These are phyloP conservation scores for Flaveria bidentis DNA, from an alignment of 129 eudicot genomes.

Conservation along the genomic window DNA sequence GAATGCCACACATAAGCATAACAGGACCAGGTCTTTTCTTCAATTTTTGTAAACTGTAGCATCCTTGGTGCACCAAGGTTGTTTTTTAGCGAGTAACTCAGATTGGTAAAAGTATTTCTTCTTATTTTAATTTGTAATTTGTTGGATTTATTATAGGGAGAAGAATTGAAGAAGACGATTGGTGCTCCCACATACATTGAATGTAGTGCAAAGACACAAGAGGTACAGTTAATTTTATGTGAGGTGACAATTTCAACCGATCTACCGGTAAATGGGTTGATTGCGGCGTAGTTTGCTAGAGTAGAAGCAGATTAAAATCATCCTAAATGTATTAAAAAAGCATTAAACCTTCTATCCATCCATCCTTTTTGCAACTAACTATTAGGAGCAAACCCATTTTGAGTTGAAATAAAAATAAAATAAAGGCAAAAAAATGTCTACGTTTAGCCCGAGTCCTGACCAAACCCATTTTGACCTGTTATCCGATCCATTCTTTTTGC, in stretches of 20 bases:
- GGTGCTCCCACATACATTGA: conserved; percentile 57
- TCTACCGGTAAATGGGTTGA: neutral
- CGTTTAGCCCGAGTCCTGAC: neutral
- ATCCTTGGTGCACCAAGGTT: conserved; percentile 12
- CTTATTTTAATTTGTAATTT: neutral
- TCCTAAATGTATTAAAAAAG: neutral
- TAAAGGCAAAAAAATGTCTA: neutral
- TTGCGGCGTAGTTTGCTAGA: neutral
- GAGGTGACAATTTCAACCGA: neutral
- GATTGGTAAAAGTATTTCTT: conserved; percentile 1
- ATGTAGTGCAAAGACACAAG: conserved; percentile 62
- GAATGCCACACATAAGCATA: neutral
- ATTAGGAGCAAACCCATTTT: no score
- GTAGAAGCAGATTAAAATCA: neutral
- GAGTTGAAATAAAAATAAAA: neutral
- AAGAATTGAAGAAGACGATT: conserved; percentile 53
- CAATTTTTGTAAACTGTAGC: neutral
- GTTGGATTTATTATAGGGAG: conserved; percentile 41
- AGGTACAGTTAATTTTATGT: conserved; percentile 31
- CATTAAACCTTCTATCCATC: neutral
- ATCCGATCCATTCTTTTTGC: neutral
- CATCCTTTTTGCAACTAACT: no score
- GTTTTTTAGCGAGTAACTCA: conserved; percentile 8
- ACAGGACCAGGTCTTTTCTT: neutral
- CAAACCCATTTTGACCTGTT: neutral